These are phyloP conservation scores for Colletotrichum melonis DNA, from an alignment of 2,329 filamentous ascomycete species.

Conservation along the genomic window DNA sequence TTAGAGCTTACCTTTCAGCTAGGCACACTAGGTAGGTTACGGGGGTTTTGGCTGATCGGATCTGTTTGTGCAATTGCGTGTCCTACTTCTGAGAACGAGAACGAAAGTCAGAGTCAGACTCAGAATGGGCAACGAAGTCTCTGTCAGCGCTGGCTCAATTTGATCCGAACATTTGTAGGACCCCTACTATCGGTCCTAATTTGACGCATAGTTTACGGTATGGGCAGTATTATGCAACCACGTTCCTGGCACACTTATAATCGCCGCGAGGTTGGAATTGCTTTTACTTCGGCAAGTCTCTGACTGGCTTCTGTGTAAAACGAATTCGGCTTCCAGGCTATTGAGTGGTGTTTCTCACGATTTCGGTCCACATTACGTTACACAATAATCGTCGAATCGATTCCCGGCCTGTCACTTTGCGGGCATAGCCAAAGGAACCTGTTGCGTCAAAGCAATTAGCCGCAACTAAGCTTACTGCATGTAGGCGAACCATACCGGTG, in stretches of 20 bases:
- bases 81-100: neutral
- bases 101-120: neutral
- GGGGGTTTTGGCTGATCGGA: neutral
- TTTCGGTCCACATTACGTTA: neutral
- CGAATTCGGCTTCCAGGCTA: neutral
- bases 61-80: neutral
- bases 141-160: neutral
- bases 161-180: neutral
- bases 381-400: too few species aligned
- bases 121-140: neutral
- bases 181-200: neutral
- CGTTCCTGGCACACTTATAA: neutral
- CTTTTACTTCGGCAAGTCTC: neutral
- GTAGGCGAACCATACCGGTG: too few species aligned
- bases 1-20: neutral
- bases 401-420: too few species aligned
- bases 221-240: neutral
- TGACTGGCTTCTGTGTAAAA: too few species aligned
- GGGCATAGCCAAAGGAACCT: too few species aligned
- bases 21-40: neutral
- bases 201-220: neutral
- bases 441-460: too few species aligned
- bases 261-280: neutral
- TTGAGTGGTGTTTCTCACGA: neutral
- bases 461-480: too few species aligned